Percentiles rank a stretch among this genome's conserved stretches.
Evolutionary conservation across 2,329 filamentous ascomycete genomes (phyloP).

Genomic region (Calonectria hongkongensis): DNA sequence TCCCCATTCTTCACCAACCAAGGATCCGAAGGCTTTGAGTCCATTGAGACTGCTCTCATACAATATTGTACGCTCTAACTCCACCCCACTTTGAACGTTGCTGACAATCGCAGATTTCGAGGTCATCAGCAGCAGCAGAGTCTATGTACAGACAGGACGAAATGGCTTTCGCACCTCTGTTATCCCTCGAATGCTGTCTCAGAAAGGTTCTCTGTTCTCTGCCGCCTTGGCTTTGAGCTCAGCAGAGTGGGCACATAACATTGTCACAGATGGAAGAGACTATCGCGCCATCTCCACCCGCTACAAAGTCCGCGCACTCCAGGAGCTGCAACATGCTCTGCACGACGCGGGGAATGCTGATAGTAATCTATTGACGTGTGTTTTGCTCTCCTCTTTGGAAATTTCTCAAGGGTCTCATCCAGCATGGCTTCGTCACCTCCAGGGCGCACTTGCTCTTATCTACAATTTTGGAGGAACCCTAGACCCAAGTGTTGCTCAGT

Average conservation of each 20-base stretch:
- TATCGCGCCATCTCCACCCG: slow-evolving; percentile 48
- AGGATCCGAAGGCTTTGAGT: neutral
- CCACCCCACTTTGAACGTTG: neutral
- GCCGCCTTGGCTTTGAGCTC: slow-evolving; percentile 52
- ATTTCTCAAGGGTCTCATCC: slow-evolving; percentile 50
- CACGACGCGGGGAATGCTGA: slow-evolving; percentile 42
- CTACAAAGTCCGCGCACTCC: slow-evolving; percentile 49
- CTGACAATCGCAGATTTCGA: slow-evolving; percentile 42
- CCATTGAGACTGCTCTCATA: slow-evolving; percentile 31
- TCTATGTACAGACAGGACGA: slow-evolving; percentile 49
- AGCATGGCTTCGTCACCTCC: slow-evolving; percentile 49
- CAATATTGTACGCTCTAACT: slow-evolving; percentile 47
- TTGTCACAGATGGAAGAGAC: slow-evolving; percentile 43
- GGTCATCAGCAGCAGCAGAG: slow-evolving; percentile 49
- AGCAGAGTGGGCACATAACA: slow-evolving; percentile 49
- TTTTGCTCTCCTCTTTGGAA: slow-evolving; percentile 50
- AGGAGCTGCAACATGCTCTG: slow-evolving; percentile 45
- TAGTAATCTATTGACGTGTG: slow-evolving; percentile 49
- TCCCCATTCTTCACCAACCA: neutral
- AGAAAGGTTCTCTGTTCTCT: slow-evolving; percentile 44
- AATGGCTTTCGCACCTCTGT: slow-evolving; percentile 51
- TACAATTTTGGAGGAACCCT: slow-evolving; percentile 44
- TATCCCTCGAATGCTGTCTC: slow-evolving; percentile 46
- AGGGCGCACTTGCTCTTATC: slow-evolving; percentile 51
- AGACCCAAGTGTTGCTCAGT: slow-evolving; percentile 46